Evolutionary conservation across 2,329 filamentous ascomycete genomes (phyloP), one percentile per base, ranked within the genome.

Genomic region (Curvularia lunata): DNA sequence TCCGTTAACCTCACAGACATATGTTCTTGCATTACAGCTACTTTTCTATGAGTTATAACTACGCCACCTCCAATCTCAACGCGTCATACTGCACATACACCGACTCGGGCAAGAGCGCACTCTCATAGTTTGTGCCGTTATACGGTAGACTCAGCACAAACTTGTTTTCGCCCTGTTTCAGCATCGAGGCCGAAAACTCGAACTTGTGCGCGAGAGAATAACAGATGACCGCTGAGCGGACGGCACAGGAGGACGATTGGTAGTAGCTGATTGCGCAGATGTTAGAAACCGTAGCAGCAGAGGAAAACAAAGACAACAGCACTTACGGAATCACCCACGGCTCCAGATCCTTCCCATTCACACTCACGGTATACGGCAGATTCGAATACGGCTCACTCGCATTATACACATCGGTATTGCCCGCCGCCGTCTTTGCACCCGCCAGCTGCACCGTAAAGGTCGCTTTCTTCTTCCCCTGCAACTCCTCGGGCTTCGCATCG

Each of bases 31-130:
- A 8, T n/a, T 37, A 8, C 16, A 37, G 16, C 16, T 37, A 37
- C 34, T n/a, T 7, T n/a, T 6, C 7, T 16, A 7, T 37, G n/a
- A 7, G 18, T 37, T 37, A 16, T 18, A 37, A 18, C 34, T 75
- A 82, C 53, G 71, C 69, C 25, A 88, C 68, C 67, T 89, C 86
- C 46, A 89, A 65, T 49, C 86, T 78, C 68, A 89, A 65, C 2
- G 87, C 86, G 75, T 89, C 86, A 62, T 89, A 89, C 76, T 89
- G 86, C 5, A 89, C 82, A 71, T 89, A 89, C 0, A 86, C 78
- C 0, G 80, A 81, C 42, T 75, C 74, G 5, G 65, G 65, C 18
- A 61, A 63, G 8, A 88, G 49, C 0, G 86, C 86, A 28, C 81
- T 67, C 30, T 61, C 48, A 16, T 83, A 82, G 63, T 87, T 80